Percentiles rank a stretch among this genome's conserved stretches.
These are phyloP conservation scores for Oidium heveae DNA, from an alignment of 2,329 filamentous ascomycete species.

Conservation along the genomic window DNA sequence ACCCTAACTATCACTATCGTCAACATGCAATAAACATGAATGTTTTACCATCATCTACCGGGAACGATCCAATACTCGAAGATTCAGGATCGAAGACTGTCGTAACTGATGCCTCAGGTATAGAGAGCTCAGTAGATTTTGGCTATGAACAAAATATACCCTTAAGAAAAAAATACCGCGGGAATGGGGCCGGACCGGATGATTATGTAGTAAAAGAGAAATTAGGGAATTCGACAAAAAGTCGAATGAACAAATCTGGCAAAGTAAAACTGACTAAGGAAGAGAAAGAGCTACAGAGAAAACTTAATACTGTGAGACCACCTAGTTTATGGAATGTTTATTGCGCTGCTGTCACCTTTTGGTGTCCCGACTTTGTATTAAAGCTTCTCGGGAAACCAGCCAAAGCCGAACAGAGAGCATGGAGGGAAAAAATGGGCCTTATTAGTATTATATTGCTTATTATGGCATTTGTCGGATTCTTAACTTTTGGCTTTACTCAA, in stretches of 20 bases:
- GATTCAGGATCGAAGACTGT: slow-evolving; percentile 32
- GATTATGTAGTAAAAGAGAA: slow-evolving; percentile 3
- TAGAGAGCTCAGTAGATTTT: slow-evolving; percentile 12
- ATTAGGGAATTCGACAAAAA: slow-evolving; percentile 12
- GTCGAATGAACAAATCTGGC: slow-evolving; percentile 14
- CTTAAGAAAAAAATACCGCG: slow-evolving; percentile 7
- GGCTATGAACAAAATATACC: slow-evolving; percentile 10
- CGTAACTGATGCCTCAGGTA: slow-evolving; percentile 11
- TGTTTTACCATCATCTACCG: slow-evolving; percentile 71
- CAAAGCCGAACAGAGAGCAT: slow-evolving; percentile 72
- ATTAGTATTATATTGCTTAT: slow-evolving; percentile 82
- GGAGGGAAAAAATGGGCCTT: slow-evolving; percentile 94
- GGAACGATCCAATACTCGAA: slow-evolving; percentile 70
- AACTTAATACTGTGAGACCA: slow-evolving; percentile 39
- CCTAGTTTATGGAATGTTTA: slow-evolving; percentile 90
- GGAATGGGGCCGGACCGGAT: slow-evolving; percentile 8
- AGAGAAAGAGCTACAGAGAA: slow-evolving; percentile 29
- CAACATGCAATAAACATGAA: slow-evolving; percentile 88
- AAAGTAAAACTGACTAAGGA: slow-evolving; percentile 41
- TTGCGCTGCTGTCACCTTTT: slow-evolving; percentile 82
- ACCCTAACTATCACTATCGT: slow-evolving; percentile 89
- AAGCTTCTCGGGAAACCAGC: slow-evolving; percentile 65
- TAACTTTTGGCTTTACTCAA: slow-evolving; percentile 89
- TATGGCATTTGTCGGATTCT: slow-evolving; percentile 71
- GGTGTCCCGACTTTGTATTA: slow-evolving; percentile 68